phyloP scores from a whole-genome alignment of 2,329 filamentous ascomycete genomes.

The Westerdykella ornata region DNA sequence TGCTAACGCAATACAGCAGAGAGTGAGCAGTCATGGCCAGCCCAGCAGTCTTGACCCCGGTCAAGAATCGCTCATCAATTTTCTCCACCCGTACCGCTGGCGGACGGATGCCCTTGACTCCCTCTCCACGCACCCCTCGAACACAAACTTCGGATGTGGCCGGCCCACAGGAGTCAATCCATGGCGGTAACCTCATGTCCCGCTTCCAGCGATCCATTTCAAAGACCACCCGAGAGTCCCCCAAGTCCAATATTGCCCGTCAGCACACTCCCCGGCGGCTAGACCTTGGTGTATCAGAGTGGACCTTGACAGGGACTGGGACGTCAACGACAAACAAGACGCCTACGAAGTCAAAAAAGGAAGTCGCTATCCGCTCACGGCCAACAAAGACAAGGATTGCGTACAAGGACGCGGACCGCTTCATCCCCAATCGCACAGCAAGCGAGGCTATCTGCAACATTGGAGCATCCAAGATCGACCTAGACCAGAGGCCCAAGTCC shows the following conservation, averaged over 20 bases:
- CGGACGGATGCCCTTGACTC: conserved; percentile 88
- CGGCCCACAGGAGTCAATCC: conserved; percentile 62
- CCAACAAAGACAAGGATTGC: conserved; percentile 36
- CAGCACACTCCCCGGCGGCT: conserved; percentile 73
- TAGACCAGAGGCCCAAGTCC: conserved; percentile 55
- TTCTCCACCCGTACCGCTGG: conserved; percentile 91
- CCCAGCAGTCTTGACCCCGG: conserved; percentile 74
- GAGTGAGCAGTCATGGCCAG: conserved; percentile 63
- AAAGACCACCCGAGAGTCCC: conserved; percentile 69
- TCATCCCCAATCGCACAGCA: conserved; percentile 88
- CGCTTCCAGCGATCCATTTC: conserved; percentile 67
- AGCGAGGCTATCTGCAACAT: conserved; percentile 81
- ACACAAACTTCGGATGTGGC: conserved; percentile 45
- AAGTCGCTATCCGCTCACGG: conserved; percentile 25
- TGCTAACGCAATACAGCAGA: conserved; percentile 21
- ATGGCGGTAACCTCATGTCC: conserved; percentile 63
- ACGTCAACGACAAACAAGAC: conserved; percentile 46
- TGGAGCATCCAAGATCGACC: conserved; percentile 75
- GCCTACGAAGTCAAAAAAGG: conserved; percentile 38
- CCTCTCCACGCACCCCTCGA: conserved; percentile 64
- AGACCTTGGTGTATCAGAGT: conserved; percentile 88
- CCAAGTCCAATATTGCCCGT: conserved; percentile 92
- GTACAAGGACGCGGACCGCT: conserved; percentile 75
- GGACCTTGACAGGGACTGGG: conserved; percentile 80
- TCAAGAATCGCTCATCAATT: conserved; percentile 89